Evolutionary conservation across 192 early-diverging fungal genomes (phyloP), one percentile per base, ranked within the genome.

Genomic region (Backusella parvicylindrica): DNA sequence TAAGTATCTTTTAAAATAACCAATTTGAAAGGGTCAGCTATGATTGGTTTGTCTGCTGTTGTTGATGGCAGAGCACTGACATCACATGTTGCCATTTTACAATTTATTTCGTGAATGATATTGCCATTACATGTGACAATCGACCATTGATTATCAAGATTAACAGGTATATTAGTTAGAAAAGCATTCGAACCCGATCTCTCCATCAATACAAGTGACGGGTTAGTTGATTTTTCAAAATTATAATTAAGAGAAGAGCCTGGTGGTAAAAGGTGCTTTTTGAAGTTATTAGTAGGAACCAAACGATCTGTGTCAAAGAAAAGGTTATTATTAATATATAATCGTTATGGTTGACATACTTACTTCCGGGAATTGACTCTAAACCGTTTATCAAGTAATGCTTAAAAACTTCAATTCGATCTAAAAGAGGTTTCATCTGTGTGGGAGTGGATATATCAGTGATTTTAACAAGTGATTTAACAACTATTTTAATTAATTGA

Each of bases 401-500:
- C 12, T 87, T 79, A 75, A 94, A 90, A 13, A 84, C 47, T 13
- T 63, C 71, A 88, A 94, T 91, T 21, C 93, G 83, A 71, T 88
- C 43, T 1, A 81, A 77, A 30, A 91, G 75, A 26, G 90, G 79
- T 41, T 84, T 81, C 18, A 88, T 85, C 71, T 91, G 91, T 6
- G 79, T 80, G 3, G 85, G 70, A n/a, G 47, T 77, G 13, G 86
- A 85, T 1, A 85, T 82, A 75, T 95, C 91, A 91, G 89, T 86
- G 66, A 92, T 77, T 7, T 84, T 80, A 18, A 89, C 73, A 71
- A 94, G 68, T 23, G 88, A 81, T 7, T 72, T 67, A 13, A 87
- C 86, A 43, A 95, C 81, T 63, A 89, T 86, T n/a, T 84, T 84
- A 2, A 87, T 88, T 68, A 98, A 82, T 82, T 99, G 98, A 71